A percentile compares a stretch with the other conserved stretches of the same genome.
phyloP scores from a whole-genome alignment of 352 stramenopile species.

The Phytophthora palmivora region DNA sequence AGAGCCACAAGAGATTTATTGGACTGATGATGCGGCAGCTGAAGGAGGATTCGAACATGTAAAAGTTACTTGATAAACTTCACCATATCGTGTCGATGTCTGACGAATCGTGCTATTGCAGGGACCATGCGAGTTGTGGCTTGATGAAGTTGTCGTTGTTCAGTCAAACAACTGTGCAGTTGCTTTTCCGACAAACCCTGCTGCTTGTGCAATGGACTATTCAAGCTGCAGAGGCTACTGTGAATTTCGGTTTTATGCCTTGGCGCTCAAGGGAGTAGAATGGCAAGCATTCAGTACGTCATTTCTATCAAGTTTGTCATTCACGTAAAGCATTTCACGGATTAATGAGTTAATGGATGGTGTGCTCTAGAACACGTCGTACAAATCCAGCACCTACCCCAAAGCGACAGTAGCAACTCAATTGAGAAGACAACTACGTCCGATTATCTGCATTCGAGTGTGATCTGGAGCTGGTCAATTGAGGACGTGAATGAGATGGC shows the following conservation, averaged over 20 bases:
- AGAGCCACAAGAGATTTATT: constrained; percentile 20
- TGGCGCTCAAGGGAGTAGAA: constrained; percentile 38
- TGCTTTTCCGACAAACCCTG: constrained; percentile 37
- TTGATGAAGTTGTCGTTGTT: constrained; percentile 42
- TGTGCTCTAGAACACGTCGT: constrained; percentile 22
- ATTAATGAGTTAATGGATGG: not conserved
- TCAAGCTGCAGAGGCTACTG: constrained; percentile 45
- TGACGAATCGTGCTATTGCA: constrained; percentile 7
- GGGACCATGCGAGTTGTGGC: constrained; percentile 58
- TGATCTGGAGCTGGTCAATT: constrained; percentile 10
- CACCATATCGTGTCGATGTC: not conserved
- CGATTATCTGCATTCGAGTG: constrained; percentile 1
- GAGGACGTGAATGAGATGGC: constrained; percentile 7
- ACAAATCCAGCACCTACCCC: constrained; percentile 7
- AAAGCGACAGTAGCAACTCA: constrained; percentile 4
- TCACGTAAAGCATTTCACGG: too few species aligned
- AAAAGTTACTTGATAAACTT: not conserved
- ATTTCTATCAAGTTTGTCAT: not conserved
- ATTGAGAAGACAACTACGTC: not conserved
- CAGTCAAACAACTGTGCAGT: constrained; percentile 46
- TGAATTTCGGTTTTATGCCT: constrained; percentile 55
- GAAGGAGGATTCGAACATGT: constrained; percentile 35
- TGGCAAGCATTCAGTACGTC: constrained; percentile 52
- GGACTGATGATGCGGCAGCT: constrained; percentile 30
- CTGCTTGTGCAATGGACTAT: constrained; percentile 52